These are phyloP conservation scores for Cyamopsis tetragonoloba DNA, from an alignment of 306 rosid species.

Conservation along the genomic window DNA sequence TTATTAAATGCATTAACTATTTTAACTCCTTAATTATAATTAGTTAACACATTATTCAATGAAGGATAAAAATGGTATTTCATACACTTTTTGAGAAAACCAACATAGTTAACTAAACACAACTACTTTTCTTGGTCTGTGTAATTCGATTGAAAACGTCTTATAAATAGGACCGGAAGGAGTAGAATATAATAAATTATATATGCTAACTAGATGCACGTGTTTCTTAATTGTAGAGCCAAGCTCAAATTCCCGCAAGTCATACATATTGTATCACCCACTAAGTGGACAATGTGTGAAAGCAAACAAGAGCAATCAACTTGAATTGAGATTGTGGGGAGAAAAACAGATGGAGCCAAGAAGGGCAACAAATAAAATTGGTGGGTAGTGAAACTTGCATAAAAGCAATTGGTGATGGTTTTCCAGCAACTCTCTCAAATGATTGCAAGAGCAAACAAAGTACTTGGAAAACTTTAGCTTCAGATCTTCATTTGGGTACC, in stretches of 20 bases:
- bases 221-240: conserved; percentile 29
- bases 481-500: conserved; percentile 37
- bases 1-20: too few relatives aligned
- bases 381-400: neutral
- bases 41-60: too few relatives aligned
- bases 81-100: too few relatives aligned
- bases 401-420: conserved; percentile 27
- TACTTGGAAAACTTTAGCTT: conserved; percentile 16
- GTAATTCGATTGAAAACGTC: too few relatives aligned
- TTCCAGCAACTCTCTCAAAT: neutral
- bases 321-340: conserved; percentile 26
- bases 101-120: too few relatives aligned
- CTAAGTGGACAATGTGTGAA: conserved; percentile 31
- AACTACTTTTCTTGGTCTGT: too few relatives aligned
- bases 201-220: too few relatives aligned
- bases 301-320: conserved; percentile 10
- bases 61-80: too few relatives aligned
- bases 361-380: conserved; percentile 24
- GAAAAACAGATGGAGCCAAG: conserved; percentile 22
- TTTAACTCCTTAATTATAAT: too few relatives aligned
- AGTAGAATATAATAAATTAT: too few relatives aligned
- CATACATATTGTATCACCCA: conserved; percentile 31
- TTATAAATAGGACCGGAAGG: too few relatives aligned
- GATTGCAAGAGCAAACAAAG: conserved; percentile 27
- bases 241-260: conserved; percentile 17